phyloP scores from a whole-genome alignment of 257 asterid genomes.

The Sherardia arvensis region DNA sequence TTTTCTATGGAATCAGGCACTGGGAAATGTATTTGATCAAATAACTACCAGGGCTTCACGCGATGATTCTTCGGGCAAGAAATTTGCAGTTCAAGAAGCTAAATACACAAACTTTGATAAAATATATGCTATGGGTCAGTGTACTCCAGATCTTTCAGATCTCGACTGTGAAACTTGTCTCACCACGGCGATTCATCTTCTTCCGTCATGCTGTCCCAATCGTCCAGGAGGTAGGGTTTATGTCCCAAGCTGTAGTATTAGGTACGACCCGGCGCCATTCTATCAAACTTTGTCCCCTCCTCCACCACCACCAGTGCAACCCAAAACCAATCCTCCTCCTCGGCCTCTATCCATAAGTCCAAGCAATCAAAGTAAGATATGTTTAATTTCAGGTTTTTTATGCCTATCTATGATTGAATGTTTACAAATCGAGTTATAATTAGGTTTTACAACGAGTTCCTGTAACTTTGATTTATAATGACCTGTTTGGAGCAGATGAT shows the following conservation, averaged over 20 bases:
- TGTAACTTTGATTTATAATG: no score
- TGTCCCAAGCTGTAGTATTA: conserved; percentile 11
- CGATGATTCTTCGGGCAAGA: background rate
- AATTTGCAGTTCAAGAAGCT: background rate
- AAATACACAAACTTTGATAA: background rate
- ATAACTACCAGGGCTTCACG: background rate
- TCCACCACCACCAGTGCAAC: no score
- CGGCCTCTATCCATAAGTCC: background rate
- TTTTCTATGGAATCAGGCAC: no score
- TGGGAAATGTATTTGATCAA: background rate
- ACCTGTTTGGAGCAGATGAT: no score
- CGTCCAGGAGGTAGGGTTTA: conserved; percentile 3
- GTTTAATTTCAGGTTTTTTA: no score
- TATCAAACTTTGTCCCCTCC: no score
- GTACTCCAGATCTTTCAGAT: conserved; percentile 4
- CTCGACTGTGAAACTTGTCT: conserved; percentile 7
- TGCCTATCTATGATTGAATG: no score
- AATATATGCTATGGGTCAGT: background rate
- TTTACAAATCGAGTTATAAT: no score
- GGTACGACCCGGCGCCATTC: background rate
- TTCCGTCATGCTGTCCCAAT: background rate
- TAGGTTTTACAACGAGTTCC: no score
- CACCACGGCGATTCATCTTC: background rate
- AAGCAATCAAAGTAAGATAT: background rate
- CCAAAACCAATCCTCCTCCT: background rate